Conservation (phyloP, 306 rosid species). For the Sindora glabra region DNA sequence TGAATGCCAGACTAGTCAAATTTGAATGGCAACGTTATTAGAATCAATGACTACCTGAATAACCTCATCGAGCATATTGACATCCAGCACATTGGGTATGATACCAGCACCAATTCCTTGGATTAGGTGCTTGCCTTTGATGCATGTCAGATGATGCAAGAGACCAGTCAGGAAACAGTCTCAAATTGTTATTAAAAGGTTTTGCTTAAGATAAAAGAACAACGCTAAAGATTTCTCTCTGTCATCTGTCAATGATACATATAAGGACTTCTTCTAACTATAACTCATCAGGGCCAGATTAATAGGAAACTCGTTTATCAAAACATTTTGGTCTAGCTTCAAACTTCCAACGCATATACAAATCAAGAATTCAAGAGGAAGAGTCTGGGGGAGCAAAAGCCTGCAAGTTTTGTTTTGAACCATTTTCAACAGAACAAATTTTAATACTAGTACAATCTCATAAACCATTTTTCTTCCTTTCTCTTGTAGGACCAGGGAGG, state of each 20-base stretch:
- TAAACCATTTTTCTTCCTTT: not conserved
- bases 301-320: not conserved
- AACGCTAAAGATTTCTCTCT: not conserved
- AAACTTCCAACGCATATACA: not conserved
- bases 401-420: not conserved
- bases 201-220: not conserved
- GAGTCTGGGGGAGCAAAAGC: not conserved
- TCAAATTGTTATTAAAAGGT: not conserved
- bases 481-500: not conserved
- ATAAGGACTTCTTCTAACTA: not conserved
- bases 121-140: constrained; percentile 65
- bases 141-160: not conserved
- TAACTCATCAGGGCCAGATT: not conserved
- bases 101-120: constrained; percentile 76
- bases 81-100: constrained; percentile 43
- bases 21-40: too few species aligned
- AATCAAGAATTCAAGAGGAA: not conserved
- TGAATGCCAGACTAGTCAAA: too few species aligned
- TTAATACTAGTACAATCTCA: not conserved
- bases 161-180: not conserved
- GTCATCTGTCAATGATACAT: not conserved
- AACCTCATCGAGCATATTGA: constrained; percentile 55
- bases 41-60: constrained; percentile 60
- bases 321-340: not conserved
- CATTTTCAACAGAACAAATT: not conserved